Conservation (phyloP, 345 rosid species). For the Kandelia obovata region DNA sequence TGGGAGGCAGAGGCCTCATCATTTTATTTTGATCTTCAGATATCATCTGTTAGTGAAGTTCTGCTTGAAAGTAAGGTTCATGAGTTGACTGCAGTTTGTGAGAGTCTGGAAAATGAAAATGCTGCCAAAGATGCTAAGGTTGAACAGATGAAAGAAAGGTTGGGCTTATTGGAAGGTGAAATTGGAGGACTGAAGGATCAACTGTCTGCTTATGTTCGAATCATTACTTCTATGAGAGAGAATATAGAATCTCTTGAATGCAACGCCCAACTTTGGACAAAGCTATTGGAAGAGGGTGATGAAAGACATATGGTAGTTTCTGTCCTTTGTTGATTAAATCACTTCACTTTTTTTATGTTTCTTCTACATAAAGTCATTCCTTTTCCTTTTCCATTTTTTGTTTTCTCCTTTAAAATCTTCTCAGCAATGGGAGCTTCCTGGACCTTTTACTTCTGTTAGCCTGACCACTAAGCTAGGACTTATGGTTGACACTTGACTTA, state of each 20-base stretch:
- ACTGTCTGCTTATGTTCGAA: constrained; percentile 29
- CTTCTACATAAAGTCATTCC: neutral
- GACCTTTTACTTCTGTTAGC: neutral
- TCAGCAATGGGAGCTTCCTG: neutral
- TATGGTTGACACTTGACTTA: neutral
- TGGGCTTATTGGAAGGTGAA: constrained; percentile 22
- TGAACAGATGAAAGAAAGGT: constrained; percentile 21
- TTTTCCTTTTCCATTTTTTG: neutral
- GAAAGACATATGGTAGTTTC: constrained; percentile 33
- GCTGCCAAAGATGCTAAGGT: constrained; percentile 22
- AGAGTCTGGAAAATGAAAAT: constrained; percentile 22
- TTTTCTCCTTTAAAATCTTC: neutral
- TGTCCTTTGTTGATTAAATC: constrained; percentile 9
- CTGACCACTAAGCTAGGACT: neutral
- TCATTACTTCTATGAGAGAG: constrained; percentile 19
- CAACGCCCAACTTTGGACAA: constrained; percentile 33
- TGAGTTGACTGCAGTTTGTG: constrained; percentile 27
- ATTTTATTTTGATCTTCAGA: constrained; percentile 81
- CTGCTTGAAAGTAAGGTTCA: constrained; percentile 45
- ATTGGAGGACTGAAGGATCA: constrained; percentile 25
- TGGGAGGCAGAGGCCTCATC: constrained; percentile 93
- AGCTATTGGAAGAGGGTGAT: constrained; percentile 11
- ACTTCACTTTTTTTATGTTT: neutral
- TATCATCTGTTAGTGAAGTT: constrained; percentile 62
- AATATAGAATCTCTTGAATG: constrained; percentile 24